Conservation (phyloP, 139 green algal genomes). For the Haematococcus lacustris region DNA sequence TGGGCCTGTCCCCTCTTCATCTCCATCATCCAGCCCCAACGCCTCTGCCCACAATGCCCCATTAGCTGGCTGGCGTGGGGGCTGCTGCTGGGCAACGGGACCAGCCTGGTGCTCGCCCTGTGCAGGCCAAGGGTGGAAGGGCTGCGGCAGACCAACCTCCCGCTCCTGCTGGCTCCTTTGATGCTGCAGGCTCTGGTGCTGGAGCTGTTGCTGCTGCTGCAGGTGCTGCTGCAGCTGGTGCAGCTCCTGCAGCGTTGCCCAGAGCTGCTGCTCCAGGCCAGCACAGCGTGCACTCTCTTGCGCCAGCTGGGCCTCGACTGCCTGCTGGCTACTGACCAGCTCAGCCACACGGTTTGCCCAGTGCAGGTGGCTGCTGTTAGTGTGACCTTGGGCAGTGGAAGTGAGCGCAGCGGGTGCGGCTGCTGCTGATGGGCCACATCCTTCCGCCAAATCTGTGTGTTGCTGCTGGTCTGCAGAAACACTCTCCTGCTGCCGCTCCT, state of each 20-base stretch:
- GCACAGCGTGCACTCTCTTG: too few species aligned
- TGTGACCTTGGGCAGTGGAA: not conserved
- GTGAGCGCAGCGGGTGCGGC: not conserved
- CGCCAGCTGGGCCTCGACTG: too few species aligned
- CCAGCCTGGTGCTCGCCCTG: not conserved
- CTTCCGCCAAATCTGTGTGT: too few species aligned
- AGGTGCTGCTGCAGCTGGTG: not conserved
- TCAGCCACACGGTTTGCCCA: too few species aligned
- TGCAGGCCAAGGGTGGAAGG: not conserved
- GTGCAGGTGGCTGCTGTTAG: too few species aligned
- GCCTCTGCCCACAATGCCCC: slow-evolving; percentile 1
- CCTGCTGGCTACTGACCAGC: too few species aligned
- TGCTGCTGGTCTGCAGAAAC: too few species aligned
- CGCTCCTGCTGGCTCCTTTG: not conserved
- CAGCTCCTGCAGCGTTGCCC: not conserved
- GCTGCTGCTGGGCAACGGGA: not conserved
- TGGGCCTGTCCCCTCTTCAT: not conserved
- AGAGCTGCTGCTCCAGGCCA: not conserved
- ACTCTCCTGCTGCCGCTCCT: too few species aligned
- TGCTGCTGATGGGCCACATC: not conserved
- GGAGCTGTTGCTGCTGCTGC: not conserved
- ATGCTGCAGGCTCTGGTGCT: not conserved
- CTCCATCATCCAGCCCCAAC: slow-evolving; percentile 3
- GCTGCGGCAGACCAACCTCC: not conserved
- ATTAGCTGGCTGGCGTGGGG: not conserved